Evolutionary conservation across 345 rosid species (phyloP), one percentile per base, ranked within the genome.

Genomic region (Zanthoxylum bungeanum): DNA sequence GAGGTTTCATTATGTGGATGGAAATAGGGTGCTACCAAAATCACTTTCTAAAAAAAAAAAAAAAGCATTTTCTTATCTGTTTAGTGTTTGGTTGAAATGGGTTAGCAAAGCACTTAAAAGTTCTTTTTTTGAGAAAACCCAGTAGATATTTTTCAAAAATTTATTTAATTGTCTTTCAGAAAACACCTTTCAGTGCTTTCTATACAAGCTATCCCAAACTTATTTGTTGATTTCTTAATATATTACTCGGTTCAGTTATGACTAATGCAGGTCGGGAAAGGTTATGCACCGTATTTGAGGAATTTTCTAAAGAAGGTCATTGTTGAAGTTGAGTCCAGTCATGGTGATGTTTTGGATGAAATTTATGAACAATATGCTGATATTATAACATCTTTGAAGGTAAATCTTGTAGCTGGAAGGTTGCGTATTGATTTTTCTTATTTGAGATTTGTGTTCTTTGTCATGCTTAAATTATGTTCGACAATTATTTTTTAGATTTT

Each of bases 281-380:
- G 89, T 42, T 73, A 85, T 75, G 70, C 59, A 44, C 75, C 85
- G 22, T 88, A 87, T 60, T 71, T 82, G 73, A 90, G 81, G 78
- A 90, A 68, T 52, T 78, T 93, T 59, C 60, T 87, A 16, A 90
- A 93, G 88, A 93, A 85, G 80, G 88, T 91, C 70, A 86, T 90
- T 57, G 51, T 11, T 12, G 93, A 93, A 83, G 73, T 85, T 69
- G 98, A 93, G 85, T 83, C 84, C 37, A 82, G 72, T 27, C 60
- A 71, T 63, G 81, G 82, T 22, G 64, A 73, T 49, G 91, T 85
- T 47, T 70, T 88, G 79, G 96, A 91, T 82, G 88, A 83, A 75
- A 56, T 88, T 19, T 91, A 93, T 42, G 92, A 91, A 77, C 82
- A 73, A 31, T 90, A 86, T 55, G 82, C 85, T 21, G 63, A 79